Conservation (phyloP, 169 alveolate species). For the Plasmodium malariae region DNA sequence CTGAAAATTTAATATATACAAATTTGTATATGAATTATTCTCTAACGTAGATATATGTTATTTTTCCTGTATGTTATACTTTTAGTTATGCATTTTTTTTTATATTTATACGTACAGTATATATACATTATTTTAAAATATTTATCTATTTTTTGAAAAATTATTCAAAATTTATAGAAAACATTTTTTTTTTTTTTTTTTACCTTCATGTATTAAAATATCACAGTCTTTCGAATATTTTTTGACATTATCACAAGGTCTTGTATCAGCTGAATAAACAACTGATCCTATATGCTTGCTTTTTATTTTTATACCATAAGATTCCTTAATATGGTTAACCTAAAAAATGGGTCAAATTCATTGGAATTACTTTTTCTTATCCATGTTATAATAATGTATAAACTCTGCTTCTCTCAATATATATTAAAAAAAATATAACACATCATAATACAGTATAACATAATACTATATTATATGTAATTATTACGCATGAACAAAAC, state of each 20-base stretch:
- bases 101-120: not conserved
- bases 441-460: too few relatives aligned
- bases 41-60: not conserved
- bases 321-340: slow-evolving; percentile 88
- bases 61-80: not conserved
- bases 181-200: slow-evolving; percentile 6
- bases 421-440: not conserved
- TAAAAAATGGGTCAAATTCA: too few relatives aligned
- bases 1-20: slow-evolving; percentile 28
- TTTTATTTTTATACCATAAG: slow-evolving; percentile 79
- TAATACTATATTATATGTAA: too few relatives aligned
- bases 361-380: too few relatives aligned
- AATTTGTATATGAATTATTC: too few relatives aligned
- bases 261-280: slow-evolving; percentile 94
- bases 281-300: slow-evolving; percentile 79
- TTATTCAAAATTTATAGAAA: not conserved
- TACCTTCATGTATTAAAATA: slow-evolving; percentile 93
- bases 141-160: not conserved
- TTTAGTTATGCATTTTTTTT: not conserved
- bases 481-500: too few relatives aligned
- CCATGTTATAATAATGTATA: too few relatives aligned
- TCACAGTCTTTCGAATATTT: slow-evolving; percentile 87
- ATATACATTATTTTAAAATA: not conserved
- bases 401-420: not conserved
- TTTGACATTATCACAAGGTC: slow-evolving; percentile 90